Conservation (phyloP, 2,329 filamentous ascomycete genomes). For the Colletotrichum endophyticum region DNA sequence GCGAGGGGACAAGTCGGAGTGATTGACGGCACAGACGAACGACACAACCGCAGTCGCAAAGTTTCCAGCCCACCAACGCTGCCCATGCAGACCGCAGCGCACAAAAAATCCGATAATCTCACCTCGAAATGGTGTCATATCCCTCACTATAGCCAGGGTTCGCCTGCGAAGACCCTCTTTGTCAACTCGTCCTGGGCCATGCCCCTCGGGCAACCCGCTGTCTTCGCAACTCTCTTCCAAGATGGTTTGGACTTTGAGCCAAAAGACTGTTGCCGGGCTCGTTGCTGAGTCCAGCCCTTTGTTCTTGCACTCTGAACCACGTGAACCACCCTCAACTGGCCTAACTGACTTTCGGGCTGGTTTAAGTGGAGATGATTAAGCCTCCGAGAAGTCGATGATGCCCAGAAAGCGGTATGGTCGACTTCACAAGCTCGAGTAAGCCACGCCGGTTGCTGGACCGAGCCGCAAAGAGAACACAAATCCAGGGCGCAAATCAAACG, state of each 20-base stretch:
- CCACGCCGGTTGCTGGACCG: neutral
- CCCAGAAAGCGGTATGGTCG: neutral
- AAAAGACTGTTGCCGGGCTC: neutral
- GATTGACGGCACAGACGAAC: neutral
- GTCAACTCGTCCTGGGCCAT: neutral
- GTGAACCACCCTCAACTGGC: neutral
- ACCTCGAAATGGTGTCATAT: constrained; percentile 11
- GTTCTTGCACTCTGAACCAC: neutral
- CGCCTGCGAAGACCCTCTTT: constrained; percentile 3
- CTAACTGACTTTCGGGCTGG: neutral
- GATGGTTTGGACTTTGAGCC: neutral
- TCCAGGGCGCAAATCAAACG: neutral
- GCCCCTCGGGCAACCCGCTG: neutral
- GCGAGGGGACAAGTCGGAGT: neutral
- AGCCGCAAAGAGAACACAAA: neutral
- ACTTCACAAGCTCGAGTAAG: neutral
- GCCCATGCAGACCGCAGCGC: neutral
- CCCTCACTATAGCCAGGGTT: neutral
- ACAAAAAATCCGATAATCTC: constrained; percentile 1
- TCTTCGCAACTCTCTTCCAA: neutral
- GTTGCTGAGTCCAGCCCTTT: neutral
- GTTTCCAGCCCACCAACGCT: neutral
- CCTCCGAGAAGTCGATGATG: neutral
- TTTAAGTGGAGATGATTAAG: neutral
- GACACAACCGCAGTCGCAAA: neutral